Base-by-base conservation (phyloP, 768 basidiomycete species). In the Tylopilus intermedius region DNA sequence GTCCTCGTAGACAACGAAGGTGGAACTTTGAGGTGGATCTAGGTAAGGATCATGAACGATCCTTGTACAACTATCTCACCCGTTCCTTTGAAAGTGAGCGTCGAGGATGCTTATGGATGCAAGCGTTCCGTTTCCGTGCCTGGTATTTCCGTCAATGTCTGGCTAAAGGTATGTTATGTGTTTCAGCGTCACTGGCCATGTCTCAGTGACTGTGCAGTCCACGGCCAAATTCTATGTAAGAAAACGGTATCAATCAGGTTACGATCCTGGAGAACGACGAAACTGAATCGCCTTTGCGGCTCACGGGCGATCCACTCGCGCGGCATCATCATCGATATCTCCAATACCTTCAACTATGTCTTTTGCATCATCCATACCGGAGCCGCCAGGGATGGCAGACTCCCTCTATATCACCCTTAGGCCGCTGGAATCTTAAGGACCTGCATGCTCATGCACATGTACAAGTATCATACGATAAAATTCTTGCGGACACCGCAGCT, bases 81-180 rank as follows among this genome's bases (percentile, higher is more conserved):
- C 6, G 45, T 40, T 9, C 8, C 11, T 9, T 51, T 32, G n/a
- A 52, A 37, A 86, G 85, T 90, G 49, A 89, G 81, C 60, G 82
- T 98, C 26, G 86, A 88, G 65, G 96, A 98, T 72, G 81, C 82
- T 5, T 90, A 91, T 62, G 87, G 88, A 27, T 97, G 96, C 71
- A 86, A 84, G 62, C 79, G 90, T 24, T 64, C 83, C 8, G 71
- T 97, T 14, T 79, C 82, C 8, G 84, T 84, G 0, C 83, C 86
- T n/a, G 88, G 88, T 3, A 70, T 95, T 32, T 78, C 82, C 7
- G 90, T 95, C 46, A 90, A 90, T 60, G 93, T 99, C 21, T 81
- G 86, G 56, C 77, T 86, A 14, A 83, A 87, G 76, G 91, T 90
- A 62, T 58, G 75, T 69, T 29, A 5, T 38, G 14, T 3, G 5